Conservation (phyloP, 768 basidiomycete species). For the Suillus weaverae region DNA sequence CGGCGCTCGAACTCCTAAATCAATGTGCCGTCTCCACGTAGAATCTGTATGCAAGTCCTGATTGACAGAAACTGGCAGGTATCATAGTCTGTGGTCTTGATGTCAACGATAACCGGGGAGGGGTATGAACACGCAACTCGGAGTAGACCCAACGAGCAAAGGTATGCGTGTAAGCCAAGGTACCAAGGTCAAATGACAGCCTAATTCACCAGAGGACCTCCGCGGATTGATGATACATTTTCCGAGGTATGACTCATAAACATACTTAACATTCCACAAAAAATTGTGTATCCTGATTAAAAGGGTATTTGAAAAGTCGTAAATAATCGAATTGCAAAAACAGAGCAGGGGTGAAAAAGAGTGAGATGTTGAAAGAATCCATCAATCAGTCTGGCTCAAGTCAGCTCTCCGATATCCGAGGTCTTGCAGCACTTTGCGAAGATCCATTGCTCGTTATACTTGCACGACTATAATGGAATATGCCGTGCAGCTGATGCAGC, state of each 20-base stretch:
- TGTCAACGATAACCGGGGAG: neutral
- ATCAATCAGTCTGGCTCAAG: slow-evolving; percentile 20
- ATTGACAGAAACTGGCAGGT: neutral
- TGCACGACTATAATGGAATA: slow-evolving; percentile 77
- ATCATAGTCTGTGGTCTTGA: neutral
- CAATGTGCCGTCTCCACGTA: neutral
- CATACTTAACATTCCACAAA: slow-evolving; percentile 10
- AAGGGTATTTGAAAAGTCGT: slow-evolving; percentile 20
- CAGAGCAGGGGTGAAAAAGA: slow-evolving; percentile 12
- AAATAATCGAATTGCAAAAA: slow-evolving; percentile 8
- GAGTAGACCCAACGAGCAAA: neutral
- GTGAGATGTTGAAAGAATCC: slow-evolving; percentile 24
- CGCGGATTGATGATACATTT: neutral
- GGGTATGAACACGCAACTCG: neutral
- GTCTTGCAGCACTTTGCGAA: slow-evolving; percentile 22
- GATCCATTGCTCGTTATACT: slow-evolving; percentile 55
- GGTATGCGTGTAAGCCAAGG: neutral
- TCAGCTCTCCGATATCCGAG: slow-evolving; percentile 14
- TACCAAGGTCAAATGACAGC: neutral
- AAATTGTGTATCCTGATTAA: slow-evolving; percentile 30
- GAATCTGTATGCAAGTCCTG: neutral
- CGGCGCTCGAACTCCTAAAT: neutral
- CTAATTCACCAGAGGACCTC: neutral
- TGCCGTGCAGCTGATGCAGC: slow-evolving; percentile 71
- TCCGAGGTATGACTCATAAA: neutral